A percentile compares a stretch with the other conserved stretches of the same genome.
Evolutionary conservation across 1,284 basidiomycete species (phyloP).

Genomic region (Moesziomyces sp.): DNA sequence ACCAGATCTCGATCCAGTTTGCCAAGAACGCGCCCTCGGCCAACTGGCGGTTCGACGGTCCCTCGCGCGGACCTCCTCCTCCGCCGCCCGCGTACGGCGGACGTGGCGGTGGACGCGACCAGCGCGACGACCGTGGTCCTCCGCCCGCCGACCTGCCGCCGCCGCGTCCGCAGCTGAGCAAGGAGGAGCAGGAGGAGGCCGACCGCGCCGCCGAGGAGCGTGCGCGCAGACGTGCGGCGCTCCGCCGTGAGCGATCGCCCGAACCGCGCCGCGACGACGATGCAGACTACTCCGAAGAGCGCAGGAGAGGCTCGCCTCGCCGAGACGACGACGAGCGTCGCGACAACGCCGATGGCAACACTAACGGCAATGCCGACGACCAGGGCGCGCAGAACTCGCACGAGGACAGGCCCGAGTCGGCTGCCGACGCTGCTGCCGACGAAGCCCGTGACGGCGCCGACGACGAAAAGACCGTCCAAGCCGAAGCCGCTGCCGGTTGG

Average conservation of each 20-base stretch:
- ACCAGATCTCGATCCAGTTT: conserved; percentile 57
- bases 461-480: conserved; percentile 14
- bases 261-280: conserved; percentile 31
- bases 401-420: conserved; percentile 8
- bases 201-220: conserved; percentile 50
- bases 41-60: conserved; percentile 57
- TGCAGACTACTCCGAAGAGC: conserved; percentile 41
- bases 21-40: conserved; percentile 60
- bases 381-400: conserved; percentile 15
- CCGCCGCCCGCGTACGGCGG: conserved; percentile 42
- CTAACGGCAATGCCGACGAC: conserved; percentile 15
- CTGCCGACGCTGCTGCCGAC: conserved; percentile 10
- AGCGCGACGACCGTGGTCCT: conserved; percentile 26
- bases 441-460: conserved; percentile 3
- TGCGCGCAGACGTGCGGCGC: conserved; percentile 38
- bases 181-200: conserved; percentile 46
- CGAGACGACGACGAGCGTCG: conserved; percentile 38
- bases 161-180: conserved; percentile 20
- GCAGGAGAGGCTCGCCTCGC: conserved; percentile 22
- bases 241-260: conserved; percentile 45
- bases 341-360: conserved; percentile 25
- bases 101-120: conserved; percentile 31
- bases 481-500: conserved; percentile 11
- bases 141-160: conserved; percentile 25
- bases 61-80: conserved; percentile 42